A percentile compares a stretch with the other conserved stretches of the same genome.
phyloP scores from a whole-genome alignment of 2,329 filamentous ascomycete genomes.

The Epichloe coenophiala region DNA sequence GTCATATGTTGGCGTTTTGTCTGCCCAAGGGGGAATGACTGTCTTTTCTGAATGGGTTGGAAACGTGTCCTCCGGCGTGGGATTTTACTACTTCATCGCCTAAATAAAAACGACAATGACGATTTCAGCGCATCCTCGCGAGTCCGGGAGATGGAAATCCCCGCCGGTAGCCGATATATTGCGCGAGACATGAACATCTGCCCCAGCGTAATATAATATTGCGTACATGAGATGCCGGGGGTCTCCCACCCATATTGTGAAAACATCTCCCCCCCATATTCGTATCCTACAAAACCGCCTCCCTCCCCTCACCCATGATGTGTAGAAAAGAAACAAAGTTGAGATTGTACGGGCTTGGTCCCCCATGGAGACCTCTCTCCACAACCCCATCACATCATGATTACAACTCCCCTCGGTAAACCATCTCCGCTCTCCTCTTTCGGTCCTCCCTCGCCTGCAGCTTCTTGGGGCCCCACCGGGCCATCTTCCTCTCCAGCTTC shows the following conservation, averaged over 20 bases:
- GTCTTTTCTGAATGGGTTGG: neutral
- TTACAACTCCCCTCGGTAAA: conserved; percentile 39
- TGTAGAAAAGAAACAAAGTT: neutral
- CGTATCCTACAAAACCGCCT: conserved; percentile 1
- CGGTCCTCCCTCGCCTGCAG: conserved; percentile 41
- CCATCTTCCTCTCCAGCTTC: conserved; percentile 33
- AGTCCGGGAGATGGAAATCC: neutral
- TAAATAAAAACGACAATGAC: neutral
- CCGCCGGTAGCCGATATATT: neutral
- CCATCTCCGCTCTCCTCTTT: conserved; percentile 36
- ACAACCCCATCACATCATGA: too few species aligned
- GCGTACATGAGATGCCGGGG: conserved; percentile 1
- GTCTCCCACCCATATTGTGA: neutral
- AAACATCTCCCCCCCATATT: neutral
- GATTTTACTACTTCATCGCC: neutral
- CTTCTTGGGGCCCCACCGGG: conserved; percentile 44
- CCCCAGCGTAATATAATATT: neutral
- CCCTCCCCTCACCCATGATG: neutral
- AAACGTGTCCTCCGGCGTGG: neutral
- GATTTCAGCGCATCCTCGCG: neutral
- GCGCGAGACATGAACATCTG: neutral
- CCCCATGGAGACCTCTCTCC: too few species aligned
- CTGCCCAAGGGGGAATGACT: neutral
- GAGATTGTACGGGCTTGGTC: too few species aligned
- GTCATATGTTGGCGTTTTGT: neutral